A percentile compares a stretch with the other conserved stretches of the same genome.
Conservation (phyloP, 768 basidiomycete genomes). For the Phylloporus scabripes region DNA sequence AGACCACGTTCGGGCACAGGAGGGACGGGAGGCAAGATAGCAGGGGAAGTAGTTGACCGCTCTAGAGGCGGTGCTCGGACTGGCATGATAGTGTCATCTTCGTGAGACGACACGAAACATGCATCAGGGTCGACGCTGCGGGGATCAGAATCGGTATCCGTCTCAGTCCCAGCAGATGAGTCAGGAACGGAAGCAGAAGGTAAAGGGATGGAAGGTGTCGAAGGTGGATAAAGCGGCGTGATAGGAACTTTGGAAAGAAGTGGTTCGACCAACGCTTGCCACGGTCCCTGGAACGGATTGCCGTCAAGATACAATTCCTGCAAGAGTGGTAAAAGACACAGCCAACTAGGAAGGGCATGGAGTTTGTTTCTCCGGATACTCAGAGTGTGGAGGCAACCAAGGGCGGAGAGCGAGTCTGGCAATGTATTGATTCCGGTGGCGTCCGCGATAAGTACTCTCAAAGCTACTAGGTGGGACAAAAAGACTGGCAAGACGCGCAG, state of each 20-base stretch:
- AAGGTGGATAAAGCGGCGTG: slow-evolving; percentile 60
- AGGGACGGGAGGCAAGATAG: slow-evolving; percentile 25
- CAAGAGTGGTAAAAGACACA: slow-evolving; percentile 78
- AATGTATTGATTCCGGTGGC: slow-evolving; percentile 75
- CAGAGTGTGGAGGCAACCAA: slow-evolving; percentile 82
- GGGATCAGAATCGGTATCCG: slow-evolving; percentile 50
- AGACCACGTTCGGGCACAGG: slow-evolving; percentile 40
- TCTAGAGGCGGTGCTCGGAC: slow-evolving; percentile 50
- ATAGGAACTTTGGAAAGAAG: slow-evolving; percentile 60
- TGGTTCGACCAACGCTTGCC: slow-evolving; percentile 85
- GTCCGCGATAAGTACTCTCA: slow-evolving; percentile 92
- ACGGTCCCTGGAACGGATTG: slow-evolving; percentile 93
- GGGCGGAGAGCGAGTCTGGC: slow-evolving; percentile 64
- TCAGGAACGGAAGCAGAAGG: slow-evolving; percentile 43
- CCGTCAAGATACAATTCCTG: slow-evolving; percentile 90
- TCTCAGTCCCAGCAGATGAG: slow-evolving; percentile 42
- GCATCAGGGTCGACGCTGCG: slow-evolving; percentile 35
- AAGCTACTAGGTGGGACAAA: slow-evolving; percentile 65
- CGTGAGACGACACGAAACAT: slow-evolving; percentile 31
- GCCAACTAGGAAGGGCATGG: slow-evolving; percentile 88
- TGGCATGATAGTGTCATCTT: slow-evolving; percentile 71
- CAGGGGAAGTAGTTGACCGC: slow-evolving; percentile 48
- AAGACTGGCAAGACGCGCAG: slow-evolving; percentile 89
- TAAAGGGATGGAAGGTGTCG: slow-evolving; percentile 54
- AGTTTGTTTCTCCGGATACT: slow-evolving; percentile 88